Conservation (phyloP, 2,329 filamentous ascomycete genomes). For the Orbilia quercus region DNA sequence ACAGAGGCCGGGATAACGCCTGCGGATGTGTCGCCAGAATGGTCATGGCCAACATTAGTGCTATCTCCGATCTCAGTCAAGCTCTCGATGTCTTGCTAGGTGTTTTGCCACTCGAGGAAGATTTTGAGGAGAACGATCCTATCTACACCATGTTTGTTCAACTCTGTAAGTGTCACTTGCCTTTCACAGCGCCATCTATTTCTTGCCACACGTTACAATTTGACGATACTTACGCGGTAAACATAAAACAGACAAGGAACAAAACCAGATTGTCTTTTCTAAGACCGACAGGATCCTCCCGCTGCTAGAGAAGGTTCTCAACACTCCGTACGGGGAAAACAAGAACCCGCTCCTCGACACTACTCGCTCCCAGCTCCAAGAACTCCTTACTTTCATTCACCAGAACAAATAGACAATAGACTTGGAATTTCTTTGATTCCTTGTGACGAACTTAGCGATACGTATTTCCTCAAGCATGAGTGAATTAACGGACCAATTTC, state of each 20-base stretch:
- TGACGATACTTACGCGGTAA: slow-evolving; percentile 18
- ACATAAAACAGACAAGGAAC: slow-evolving; percentile 69
- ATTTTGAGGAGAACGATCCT: slow-evolving; percentile 95
- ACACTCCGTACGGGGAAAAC: slow-evolving; percentile 75
- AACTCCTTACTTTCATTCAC: slow-evolving; percentile 70
- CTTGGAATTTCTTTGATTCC: slow-evolving; percentile 22
- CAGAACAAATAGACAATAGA: slow-evolving; percentile 59
- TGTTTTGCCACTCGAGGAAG: slow-evolving; percentile 86
- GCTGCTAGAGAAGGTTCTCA: slow-evolving; percentile 78
- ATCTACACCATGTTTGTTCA: slow-evolving; percentile 90
- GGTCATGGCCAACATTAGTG: slow-evolving; percentile 88
- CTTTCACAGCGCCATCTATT: neutral
- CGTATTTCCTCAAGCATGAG: slow-evolving; percentile 22
- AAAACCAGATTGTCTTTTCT: slow-evolving; percentile 75
- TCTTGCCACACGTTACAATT: slow-evolving; percentile 31
- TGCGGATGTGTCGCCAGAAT: slow-evolving; percentile 90
- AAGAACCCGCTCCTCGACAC: slow-evolving; percentile 70
- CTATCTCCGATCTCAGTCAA: slow-evolving; percentile 73
- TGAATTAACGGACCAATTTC: slow-evolving; percentile 15
- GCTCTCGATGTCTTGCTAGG: slow-evolving; percentile 83
- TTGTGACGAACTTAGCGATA: slow-evolving; percentile 46
- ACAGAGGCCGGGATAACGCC: slow-evolving; percentile 89
- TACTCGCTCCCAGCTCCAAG: slow-evolving; percentile 74
- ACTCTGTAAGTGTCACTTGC: slow-evolving; percentile 73
- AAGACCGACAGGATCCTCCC: slow-evolving; percentile 76